Base-by-base conservation (phyloP, 768 basidiomycete species). In the Suillus variegatus region DNA sequence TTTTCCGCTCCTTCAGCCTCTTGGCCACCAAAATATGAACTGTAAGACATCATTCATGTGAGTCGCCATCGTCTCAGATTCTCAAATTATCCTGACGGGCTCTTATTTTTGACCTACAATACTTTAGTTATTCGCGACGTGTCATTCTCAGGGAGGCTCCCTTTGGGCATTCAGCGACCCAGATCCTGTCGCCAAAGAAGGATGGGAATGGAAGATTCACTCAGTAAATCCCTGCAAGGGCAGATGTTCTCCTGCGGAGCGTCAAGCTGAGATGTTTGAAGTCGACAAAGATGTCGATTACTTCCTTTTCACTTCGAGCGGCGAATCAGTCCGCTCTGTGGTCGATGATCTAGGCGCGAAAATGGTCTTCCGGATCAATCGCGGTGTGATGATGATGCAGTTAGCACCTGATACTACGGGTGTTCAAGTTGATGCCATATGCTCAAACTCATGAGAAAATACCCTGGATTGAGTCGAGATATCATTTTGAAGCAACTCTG, bases 391-490 rank as follows among this genome's bases (percentile, higher is more conserved):
- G 25, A 63, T 71, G 61, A 66, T 56, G 41, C 61, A 55, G 20
- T 22, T 32, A 6, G 32, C 49, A 8, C 7, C 35, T n/a, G 6
- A 38, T 35, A 56, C 43, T 58, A 28, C 10, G 7, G 65, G 68
- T n/a, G 7, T 64, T n/a, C n/a, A n/a, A n/a, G n/a, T n/a, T 38
- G 44, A 57, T 52, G 57, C 62, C 68, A 71, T 64, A 28, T 72
- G 41, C 57, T 72, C 38, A 67, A 69, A 56, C n/a, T n/a, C 25
- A 69, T 71, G 71, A 60, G 54, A n/a, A 28, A 63, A 12, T 36
- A 60, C 36, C 71, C 70, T n/a, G 68, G 71, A 16, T 61, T 71
- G 61, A 72, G 70, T 62, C 58, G 65, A 25, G 64, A 65, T 16
- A 58, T 58, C 40, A 58, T 58, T 40, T 16, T 58, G 25, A 41